These are phyloP conservation scores for Phytophthora pinifolia DNA, from an alignment of 352 stramenopile genomes.

Conservation along the genomic window DNA sequence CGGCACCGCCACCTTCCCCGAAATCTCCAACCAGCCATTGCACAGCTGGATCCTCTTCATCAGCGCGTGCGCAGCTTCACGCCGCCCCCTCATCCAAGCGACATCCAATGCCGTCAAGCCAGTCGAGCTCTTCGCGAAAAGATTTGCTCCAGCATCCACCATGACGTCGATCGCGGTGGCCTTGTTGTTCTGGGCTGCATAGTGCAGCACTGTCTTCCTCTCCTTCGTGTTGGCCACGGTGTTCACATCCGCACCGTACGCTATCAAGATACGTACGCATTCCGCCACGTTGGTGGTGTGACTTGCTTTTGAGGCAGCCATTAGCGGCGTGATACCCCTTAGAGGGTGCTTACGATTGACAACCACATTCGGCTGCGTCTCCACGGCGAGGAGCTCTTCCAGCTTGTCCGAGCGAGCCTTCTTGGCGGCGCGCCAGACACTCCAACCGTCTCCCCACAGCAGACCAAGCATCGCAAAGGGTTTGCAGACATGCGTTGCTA, in stretches of 20 bases:
- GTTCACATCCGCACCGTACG: slow-evolving; percentile 51
- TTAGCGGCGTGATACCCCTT: slow-evolving; percentile 57
- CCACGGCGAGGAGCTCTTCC: slow-evolving; percentile 2
- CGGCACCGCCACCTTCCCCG: slow-evolving; percentile 17
- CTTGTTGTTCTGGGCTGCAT: slow-evolving; percentile 50
- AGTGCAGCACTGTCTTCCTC: slow-evolving; percentile 59
- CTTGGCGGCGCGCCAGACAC: slow-evolving; percentile 23
- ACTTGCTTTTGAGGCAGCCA: slow-evolving; percentile 44
- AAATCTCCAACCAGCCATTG: slow-evolving; percentile 48
- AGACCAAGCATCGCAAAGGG: slow-evolving; percentile 6
- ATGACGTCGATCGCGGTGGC: slow-evolving; percentile 44
- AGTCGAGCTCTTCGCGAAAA: slow-evolving; percentile 40
- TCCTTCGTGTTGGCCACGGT: slow-evolving; percentile 28
- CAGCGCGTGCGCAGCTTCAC: slow-evolving; percentile 19
- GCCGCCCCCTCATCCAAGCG: slow-evolving; percentile 27
- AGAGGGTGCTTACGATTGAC: slow-evolving; percentile 36
- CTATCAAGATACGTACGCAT: slow-evolving; percentile 47
- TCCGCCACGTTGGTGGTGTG: slow-evolving; percentile 39
- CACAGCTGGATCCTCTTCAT: slow-evolving; percentile 40
- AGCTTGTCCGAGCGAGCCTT: slow-evolving; percentile 23
- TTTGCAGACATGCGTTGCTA: not conserved
- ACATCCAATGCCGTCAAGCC: slow-evolving; percentile 56
- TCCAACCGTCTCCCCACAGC: slow-evolving; percentile 18
- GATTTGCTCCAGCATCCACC: slow-evolving; percentile 44
- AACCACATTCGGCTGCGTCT: slow-evolving; percentile 8